phyloP scores from a whole-genome alignment of 2,329 filamentous ascomycete genomes.

The Coniochaeta sp. region DNA sequence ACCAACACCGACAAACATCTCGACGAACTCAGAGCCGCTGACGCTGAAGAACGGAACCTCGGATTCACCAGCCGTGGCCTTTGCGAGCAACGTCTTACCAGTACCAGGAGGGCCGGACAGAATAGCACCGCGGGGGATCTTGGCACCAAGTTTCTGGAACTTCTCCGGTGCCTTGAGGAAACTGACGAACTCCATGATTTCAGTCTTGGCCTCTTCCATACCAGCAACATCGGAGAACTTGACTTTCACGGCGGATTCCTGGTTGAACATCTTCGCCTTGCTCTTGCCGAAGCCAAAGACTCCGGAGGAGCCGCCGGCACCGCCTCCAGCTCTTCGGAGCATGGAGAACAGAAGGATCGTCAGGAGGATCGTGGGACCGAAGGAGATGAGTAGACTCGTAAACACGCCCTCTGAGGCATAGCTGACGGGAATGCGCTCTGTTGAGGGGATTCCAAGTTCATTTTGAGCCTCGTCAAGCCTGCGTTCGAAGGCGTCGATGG shows the following conservation, averaged over 20 bases:
- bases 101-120: constrained; percentile 96
- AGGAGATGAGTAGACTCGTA: constrained; percentile 64
- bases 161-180: constrained; percentile 91
- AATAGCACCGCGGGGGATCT: constrained; percentile 95
- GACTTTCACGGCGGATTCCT: constrained; percentile 91
- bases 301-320: constrained; percentile 58
- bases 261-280: constrained; percentile 93
- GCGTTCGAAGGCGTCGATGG: constrained; percentile 85
- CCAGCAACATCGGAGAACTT: constrained; percentile 96
- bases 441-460: constrained; percentile 75
- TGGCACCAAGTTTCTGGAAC: constrained; percentile 90
- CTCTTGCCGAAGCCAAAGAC: constrained; percentile 97
- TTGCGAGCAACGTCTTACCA: constrained; percentile 94
- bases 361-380: constrained; percentile 81
- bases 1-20: constrained; percentile 99
- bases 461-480: constrained; percentile 81
- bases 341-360: constrained; percentile 77
- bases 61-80: constrained; percentile 95
- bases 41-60: constrained; percentile 97
- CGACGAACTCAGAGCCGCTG: constrained; percentile 96
- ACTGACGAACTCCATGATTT: constrained; percentile 99
- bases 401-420: constrained; percentile 73
- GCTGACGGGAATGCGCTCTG: constrained; percentile 88
- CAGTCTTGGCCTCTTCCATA: constrained; percentile 95
- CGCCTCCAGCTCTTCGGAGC: constrained; percentile 65